Conservation (phyloP, 768 basidiomycete species). For the Tephrocybe sp. region DNA sequence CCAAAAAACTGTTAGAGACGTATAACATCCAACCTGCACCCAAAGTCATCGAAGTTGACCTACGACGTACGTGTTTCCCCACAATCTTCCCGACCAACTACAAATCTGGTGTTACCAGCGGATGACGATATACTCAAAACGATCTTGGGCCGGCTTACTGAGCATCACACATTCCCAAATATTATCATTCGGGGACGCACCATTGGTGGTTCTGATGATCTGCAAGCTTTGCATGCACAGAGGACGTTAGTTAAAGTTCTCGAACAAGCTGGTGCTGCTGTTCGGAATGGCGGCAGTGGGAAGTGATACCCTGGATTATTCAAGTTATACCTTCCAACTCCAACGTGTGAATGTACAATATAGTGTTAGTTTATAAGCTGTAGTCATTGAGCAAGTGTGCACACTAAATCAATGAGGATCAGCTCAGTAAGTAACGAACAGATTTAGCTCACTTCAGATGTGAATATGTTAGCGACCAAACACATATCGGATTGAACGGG, state of each 20-base stretch:
- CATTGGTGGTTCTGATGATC: constrained; percentile 65
- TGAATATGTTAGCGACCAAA: too few species aligned
- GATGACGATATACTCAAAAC: constrained; percentile 64
- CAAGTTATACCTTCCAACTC: background rate
- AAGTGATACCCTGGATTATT: constrained; percentile 9
- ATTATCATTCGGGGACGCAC: constrained; percentile 60
- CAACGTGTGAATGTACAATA: too few species aligned
- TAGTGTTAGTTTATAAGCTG: too few species aligned
- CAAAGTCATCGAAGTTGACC: constrained; percentile 72
- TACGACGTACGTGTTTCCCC: constrained; percentile 46
- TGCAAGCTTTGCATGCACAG: constrained; percentile 49
- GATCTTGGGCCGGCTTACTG: constrained; percentile 64
- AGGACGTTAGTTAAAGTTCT: constrained; percentile 43
- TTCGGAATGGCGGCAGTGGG: constrained; percentile 23
- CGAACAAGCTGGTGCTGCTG: constrained; percentile 42
- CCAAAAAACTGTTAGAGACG: constrained; percentile 58
- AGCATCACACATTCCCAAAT: constrained; percentile 73
- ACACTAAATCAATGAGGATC: too few species aligned
- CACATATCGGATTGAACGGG: constrained; percentile 33
- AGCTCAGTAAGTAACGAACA: too few species aligned
- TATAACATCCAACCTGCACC: constrained; percentile 66
- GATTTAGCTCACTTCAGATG: too few species aligned
- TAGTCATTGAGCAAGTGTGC: too few species aligned
- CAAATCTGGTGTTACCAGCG: constrained; percentile 31
- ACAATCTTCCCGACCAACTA: background rate